Conservation (phyloP, 176 grass and related monocot species). For the Oryza nivara region DNA sequence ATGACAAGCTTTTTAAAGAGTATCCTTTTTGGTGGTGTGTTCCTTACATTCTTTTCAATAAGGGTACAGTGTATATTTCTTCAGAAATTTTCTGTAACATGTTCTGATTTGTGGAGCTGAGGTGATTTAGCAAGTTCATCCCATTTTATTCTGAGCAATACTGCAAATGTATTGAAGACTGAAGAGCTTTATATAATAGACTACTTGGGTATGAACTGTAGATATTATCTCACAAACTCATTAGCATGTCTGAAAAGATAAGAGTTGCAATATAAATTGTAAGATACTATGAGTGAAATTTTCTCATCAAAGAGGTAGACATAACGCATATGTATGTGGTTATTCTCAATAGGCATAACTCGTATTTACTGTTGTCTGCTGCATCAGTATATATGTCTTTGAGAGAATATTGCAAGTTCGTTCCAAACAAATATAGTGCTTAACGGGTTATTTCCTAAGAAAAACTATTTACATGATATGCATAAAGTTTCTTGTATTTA, state of each 20-base stretch:
- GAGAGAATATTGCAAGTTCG: neutral
- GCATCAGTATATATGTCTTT: neutral
- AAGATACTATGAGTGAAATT: neutral
- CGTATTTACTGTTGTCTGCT: neutral
- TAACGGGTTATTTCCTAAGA: neutral
- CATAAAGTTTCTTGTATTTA: neutral
- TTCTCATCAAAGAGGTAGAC: neutral
- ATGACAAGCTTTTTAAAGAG: slow-evolving; percentile 98
- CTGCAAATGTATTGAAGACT: neutral
- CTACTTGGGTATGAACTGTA: neutral
- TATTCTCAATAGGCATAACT: neutral
- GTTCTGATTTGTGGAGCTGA: no score
- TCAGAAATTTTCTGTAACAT: neutral
- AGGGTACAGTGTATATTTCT: neutral
- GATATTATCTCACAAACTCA: neutral
- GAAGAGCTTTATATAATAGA: neutral
- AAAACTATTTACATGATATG: neutral
- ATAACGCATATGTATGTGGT: neutral
- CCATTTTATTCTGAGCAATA: neutral
- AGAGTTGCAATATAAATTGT: neutral
- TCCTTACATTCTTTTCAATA: neutral
- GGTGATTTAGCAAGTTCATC: no score
- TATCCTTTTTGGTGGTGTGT: slow-evolving; percentile 67
- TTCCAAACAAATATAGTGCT: neutral
- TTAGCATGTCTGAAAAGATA: neutral